A percentile compares a stretch with the other conserved stretches of the same genome.
Conservation (phyloP, 495 filamentous ascomycete genomes). For the Amphirosellinia nigrospora region DNA sequence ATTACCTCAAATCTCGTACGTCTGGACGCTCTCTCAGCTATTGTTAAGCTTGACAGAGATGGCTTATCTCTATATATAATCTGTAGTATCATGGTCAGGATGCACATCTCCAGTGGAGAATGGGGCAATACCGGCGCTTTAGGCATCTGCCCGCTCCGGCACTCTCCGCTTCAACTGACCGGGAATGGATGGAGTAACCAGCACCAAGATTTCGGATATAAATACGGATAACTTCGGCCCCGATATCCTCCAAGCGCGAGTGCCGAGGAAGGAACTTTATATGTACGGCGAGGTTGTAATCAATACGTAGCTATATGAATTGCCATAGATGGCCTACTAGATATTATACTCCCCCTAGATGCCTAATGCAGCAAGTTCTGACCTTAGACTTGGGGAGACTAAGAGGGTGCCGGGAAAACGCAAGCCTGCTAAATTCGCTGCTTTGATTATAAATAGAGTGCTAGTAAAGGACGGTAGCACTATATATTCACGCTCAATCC, state of each 20-base stretch:
- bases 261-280: background rate
- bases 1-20: background rate
- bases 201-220: background rate
- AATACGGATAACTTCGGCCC: background rate
- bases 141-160: background rate
- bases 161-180: background rate
- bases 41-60: background rate
- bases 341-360: no score
- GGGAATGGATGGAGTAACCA: background rate
- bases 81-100: no score
- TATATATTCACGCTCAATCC: background rate
- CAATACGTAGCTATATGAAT: no score
- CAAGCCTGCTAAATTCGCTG: background rate
- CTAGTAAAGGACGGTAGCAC: background rate
- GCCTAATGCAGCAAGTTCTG: no score
- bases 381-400: no score
- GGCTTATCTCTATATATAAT: background rate
- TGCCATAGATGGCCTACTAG: no score
- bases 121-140: background rate
- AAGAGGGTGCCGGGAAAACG: background rate
- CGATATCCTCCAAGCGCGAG: background rate
- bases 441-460: background rate
- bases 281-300: no score
- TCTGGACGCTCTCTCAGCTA: background rate
- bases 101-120: background rate